phyloP scores from a whole-genome alignment of 139 green algal species.

The Klebsormidium nitens region DNA sequence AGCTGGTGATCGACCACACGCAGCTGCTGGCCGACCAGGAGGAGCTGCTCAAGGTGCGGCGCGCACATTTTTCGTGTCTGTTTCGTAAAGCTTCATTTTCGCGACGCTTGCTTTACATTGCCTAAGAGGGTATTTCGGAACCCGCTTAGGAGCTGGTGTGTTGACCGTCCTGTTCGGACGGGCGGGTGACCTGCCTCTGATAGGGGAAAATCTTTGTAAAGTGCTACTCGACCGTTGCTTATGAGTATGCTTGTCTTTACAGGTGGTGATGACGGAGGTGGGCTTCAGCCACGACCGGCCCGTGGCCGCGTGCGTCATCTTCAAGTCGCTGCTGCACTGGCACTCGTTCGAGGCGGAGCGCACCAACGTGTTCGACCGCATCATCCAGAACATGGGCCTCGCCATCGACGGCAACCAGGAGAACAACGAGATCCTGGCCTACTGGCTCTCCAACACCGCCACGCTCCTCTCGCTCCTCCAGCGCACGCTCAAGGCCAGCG shows the following conservation, averaged over 20 bases:
- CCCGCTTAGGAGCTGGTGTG: too few species aligned
- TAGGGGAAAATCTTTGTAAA: too few species aligned
- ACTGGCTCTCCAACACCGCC: slow-evolving; percentile 95
- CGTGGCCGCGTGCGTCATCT: slow-evolving; percentile 81
- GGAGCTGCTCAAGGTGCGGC: background rate
- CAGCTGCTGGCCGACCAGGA: too few species aligned
- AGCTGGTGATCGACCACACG: slow-evolving; percentile 71
- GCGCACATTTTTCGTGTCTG: background rate
- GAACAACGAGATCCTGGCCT: slow-evolving; percentile 66
- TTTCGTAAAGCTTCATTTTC: too few species aligned
- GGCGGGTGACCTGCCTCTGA: too few species aligned
- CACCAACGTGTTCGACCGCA: slow-evolving; percentile 88
- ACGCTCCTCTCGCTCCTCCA: slow-evolving; percentile 94
- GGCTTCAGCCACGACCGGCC: slow-evolving; percentile 74
- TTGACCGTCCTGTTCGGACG: too few species aligned
- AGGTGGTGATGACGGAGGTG: slow-evolving; percentile 51
- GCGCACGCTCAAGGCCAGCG: slow-evolving; percentile 41
- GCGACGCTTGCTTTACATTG: too few species aligned
- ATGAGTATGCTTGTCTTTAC: slow-evolving; percentile 2
- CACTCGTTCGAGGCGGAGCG: slow-evolving; percentile 83
- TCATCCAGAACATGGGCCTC: slow-evolving; percentile 81
- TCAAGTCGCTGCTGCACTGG: slow-evolving; percentile 83
- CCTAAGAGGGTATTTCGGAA: too few species aligned
- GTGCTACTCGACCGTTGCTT: too few species aligned
- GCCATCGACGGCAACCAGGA: slow-evolving; percentile 73